Conservation (phyloP, 257 asterid species). For the Capsicum pubescens region DNA sequence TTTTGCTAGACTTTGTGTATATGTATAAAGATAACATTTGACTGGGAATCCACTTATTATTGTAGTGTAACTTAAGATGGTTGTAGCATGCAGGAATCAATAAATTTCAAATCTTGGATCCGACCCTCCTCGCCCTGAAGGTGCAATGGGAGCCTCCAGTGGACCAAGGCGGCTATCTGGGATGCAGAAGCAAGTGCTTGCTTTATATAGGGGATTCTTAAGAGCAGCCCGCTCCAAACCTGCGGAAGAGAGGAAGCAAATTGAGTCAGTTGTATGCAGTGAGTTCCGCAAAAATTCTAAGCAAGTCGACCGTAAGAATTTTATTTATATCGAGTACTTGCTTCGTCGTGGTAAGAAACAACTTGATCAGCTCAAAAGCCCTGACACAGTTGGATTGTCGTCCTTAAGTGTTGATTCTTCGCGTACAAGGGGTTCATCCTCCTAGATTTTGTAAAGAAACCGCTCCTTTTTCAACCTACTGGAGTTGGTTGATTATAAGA, state of each 20-base stretch:
- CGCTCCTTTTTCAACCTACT: not conserved
- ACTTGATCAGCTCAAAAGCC: conserved; percentile 82
- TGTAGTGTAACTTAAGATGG: not conserved
- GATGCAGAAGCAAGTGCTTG: conserved; percentile 89
- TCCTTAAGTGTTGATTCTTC: conserved; percentile 53
- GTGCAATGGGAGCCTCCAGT: conserved; percentile 60
- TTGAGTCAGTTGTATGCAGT: conserved; percentile 67
- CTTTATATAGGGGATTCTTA: conserved; percentile 77
- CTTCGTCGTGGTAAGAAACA: conserved; percentile 81
- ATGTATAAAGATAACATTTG: not conserved
- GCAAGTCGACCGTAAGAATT: conserved; percentile 78
- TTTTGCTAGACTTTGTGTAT: not conserved
- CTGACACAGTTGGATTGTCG: conserved; percentile 65
- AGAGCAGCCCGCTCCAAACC: conserved; percentile 81
- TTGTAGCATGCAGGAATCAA: not conserved
- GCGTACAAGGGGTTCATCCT: conserved; percentile 37
- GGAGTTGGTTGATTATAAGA: not conserved
- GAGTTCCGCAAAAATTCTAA: conserved; percentile 71
- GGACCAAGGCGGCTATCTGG: conserved; percentile 81
- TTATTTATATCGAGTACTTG: conserved; percentile 76
- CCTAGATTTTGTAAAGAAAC: not conserved
- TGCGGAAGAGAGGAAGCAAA: conserved; percentile 64
- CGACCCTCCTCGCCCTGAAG: not conserved
- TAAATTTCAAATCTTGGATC: not conserved
- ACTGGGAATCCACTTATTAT: not conserved